phyloP scores from a whole-genome alignment of 2,329 filamentous ascomycete genomes.

The Neonectria neomacrospora region DNA sequence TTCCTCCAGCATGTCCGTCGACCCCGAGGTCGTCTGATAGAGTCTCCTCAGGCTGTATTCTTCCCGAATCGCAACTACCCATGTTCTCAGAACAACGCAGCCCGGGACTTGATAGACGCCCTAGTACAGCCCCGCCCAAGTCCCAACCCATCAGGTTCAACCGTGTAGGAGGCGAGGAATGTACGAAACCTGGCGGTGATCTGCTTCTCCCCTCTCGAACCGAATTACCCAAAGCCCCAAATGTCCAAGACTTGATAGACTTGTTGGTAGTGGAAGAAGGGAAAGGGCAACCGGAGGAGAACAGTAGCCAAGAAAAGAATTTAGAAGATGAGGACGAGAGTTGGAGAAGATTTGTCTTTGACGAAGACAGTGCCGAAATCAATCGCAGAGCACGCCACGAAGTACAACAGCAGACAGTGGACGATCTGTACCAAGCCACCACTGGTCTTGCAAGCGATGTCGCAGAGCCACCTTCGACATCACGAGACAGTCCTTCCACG shows the following conservation, averaged over 20 bases:
- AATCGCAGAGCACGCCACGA: constrained; percentile 35
- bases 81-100: not conserved
- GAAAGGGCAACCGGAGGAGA: not conserved
- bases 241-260: constrained; percentile 37
- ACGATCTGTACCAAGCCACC: constrained; percentile 22
- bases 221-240: constrained; percentile 14
- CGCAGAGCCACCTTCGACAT: constrained; percentile 34
- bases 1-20: not conserved
- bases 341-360: constrained; percentile 46
- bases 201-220: constrained; percentile 14
- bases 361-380: constrained; percentile 36
- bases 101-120: not conserved
- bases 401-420: constrained; percentile 36
- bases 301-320: not conserved
- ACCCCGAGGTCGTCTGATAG: not conserved
- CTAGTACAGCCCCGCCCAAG: not conserved
- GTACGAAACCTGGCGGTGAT: constrained; percentile 7
- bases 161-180: constrained; percentile 5
- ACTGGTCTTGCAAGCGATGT: constrained; percentile 28
- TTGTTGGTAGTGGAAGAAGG: constrained; percentile 32
- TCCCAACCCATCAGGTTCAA: not conserved
- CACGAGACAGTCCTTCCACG: constrained; percentile 19
- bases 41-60: not conserved
- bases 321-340: constrained; percentile 40
- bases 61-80: constrained; percentile 10